Evolutionary conservation across 192 early-diverging fungal species (phyloP).

Genomic region (Dispira simplex): DNA sequence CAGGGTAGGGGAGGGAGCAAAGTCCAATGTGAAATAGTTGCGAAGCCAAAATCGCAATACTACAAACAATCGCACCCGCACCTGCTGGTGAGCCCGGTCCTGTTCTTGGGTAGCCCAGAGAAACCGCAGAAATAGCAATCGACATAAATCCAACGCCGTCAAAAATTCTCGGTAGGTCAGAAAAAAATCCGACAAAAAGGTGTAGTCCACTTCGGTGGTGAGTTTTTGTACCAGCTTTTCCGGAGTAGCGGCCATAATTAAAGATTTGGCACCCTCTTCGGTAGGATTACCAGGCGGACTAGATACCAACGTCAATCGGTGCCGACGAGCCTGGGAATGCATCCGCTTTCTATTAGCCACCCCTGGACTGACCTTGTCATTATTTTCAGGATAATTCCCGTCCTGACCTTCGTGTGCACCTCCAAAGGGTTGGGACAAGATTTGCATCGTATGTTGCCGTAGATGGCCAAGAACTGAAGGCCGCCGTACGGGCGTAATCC

Average conservation of each 20-base stretch:
- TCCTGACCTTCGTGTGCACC: neutral
- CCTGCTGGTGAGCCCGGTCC: conserved; percentile 21
- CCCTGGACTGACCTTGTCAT: no score
- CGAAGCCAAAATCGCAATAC: conserved; percentile 37
- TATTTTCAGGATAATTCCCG: no score
- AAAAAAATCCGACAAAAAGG: conserved; percentile 35
- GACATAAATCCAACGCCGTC: conserved; percentile 33
- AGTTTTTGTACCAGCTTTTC: conserved; percentile 38
- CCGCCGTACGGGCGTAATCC: neutral
- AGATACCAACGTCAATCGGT: conserved; percentile 5
- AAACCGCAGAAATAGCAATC: conserved; percentile 33
- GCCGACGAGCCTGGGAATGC: neutral
- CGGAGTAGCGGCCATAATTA: conserved; percentile 30
- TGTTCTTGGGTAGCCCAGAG: conserved; percentile 31
- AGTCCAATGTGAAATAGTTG: conserved; percentile 33
- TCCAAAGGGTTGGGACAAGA: no score
- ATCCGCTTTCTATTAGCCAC: no score
- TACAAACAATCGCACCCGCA: conserved; percentile 35
- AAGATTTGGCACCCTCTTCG: neutral
- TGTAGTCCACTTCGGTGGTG: conserved; percentile 31
- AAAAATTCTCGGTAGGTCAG: conserved; percentile 35
- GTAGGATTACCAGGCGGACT: neutral
- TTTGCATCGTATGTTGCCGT: neutral
- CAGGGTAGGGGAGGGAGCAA: conserved; percentile 12
- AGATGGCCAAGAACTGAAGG: conserved; percentile 2